Conservation (phyloP, 805 yeast species). For the Sugiyamaella marilandica region DNA sequence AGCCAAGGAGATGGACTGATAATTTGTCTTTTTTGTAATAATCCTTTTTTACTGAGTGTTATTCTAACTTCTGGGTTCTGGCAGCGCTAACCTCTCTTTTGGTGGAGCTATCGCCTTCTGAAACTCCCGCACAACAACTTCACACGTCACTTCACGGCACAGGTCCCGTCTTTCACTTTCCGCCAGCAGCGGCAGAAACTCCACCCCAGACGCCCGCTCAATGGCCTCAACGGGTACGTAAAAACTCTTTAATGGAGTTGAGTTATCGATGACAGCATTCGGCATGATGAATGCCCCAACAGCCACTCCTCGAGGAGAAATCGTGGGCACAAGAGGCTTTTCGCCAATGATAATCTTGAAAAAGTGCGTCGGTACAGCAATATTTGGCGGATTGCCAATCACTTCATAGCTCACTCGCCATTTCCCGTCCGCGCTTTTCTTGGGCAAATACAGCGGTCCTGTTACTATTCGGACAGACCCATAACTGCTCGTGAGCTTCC, state of each 20-base stretch:
- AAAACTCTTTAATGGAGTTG: constrained; percentile 63
- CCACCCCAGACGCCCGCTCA: constrained; percentile 82
- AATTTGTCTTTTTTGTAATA: too few relatives aligned
- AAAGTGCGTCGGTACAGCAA: constrained; percentile 97
- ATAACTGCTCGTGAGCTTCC: constrained; percentile 70
- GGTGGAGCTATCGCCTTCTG: constrained; percentile 36
- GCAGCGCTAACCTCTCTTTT: constrained; percentile 17
- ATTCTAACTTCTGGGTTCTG: constrained; percentile 11
- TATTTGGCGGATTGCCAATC: constrained; percentile 91
- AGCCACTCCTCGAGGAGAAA: constrained; percentile 40
- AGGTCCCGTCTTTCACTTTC: constrained; percentile 51
- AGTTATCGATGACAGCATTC: constrained; percentile 71
- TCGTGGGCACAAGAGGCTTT: constrained; percentile 34
- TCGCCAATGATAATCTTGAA: constrained; percentile 90
- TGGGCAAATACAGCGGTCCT: constrained; percentile 90
- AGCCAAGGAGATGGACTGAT: too few relatives aligned
- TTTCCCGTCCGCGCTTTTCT: constrained; percentile 74
- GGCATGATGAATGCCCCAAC: constrained; percentile 95
- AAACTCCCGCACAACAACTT: constrained; percentile 77
- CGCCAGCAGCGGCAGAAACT: constrained; percentile 67
- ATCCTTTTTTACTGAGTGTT: too few relatives aligned
- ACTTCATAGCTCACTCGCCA: constrained; percentile 82
- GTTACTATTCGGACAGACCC: constrained; percentile 80
- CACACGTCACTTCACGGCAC: constrained; percentile 78
- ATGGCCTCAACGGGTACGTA: constrained; percentile 87